These are phyloP conservation scores for Noccaea bulbosa DNA, from an alignment of 345 rosid species.

Conservation along the genomic window DNA sequence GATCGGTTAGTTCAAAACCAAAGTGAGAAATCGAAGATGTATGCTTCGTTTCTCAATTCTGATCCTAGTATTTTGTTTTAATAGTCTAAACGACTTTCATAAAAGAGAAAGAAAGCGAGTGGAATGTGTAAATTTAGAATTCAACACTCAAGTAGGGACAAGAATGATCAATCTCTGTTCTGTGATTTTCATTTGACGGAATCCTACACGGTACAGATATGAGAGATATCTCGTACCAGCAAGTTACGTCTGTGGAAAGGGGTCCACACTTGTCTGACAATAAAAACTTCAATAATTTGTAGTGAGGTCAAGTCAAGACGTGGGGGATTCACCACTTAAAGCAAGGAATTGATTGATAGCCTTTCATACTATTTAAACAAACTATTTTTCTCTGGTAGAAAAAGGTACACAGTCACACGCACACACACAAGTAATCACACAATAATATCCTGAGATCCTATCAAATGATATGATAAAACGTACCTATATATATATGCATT, in stretches of 20 bases:
- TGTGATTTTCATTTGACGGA: slow-evolving; percentile 19
- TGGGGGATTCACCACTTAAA: slow-evolving; percentile 42
- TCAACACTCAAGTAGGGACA: slow-evolving; percentile 29
- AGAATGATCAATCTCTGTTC: slow-evolving; percentile 17
- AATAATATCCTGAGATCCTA: slow-evolving; percentile 21
- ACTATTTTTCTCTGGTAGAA: slow-evolving; percentile 5
- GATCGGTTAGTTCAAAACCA: slow-evolving; percentile 24
- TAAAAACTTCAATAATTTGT: slow-evolving; percentile 30
- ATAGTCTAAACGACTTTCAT: not conserved
- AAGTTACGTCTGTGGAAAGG: not conserved
- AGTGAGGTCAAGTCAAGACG: slow-evolving; percentile 39
- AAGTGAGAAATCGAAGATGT: slow-evolving; percentile 38
- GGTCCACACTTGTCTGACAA: slow-evolving; percentile 25
- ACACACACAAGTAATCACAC: slow-evolving; percentile 29
- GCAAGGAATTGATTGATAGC: slow-evolving; percentile 32
- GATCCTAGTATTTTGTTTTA: slow-evolving; percentile 18
- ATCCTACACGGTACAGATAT: slow-evolving; percentile 37
- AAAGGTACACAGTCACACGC: slow-evolving; percentile 1
- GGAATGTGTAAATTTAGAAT: slow-evolving; percentile 40
- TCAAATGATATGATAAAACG: not conserved
- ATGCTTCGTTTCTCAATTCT: slow-evolving; percentile 37
- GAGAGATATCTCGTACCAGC: slow-evolving; percentile 32
- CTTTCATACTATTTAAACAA: slow-evolving; percentile 11
- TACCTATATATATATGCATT: slow-evolving; percentile 26
- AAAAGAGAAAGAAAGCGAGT: not conserved